Evolutionary conservation across 495 filamentous ascomycete species (phyloP), one percentile per base, ranked within the genome.

Genomic region (Copromyces sp.): DNA sequence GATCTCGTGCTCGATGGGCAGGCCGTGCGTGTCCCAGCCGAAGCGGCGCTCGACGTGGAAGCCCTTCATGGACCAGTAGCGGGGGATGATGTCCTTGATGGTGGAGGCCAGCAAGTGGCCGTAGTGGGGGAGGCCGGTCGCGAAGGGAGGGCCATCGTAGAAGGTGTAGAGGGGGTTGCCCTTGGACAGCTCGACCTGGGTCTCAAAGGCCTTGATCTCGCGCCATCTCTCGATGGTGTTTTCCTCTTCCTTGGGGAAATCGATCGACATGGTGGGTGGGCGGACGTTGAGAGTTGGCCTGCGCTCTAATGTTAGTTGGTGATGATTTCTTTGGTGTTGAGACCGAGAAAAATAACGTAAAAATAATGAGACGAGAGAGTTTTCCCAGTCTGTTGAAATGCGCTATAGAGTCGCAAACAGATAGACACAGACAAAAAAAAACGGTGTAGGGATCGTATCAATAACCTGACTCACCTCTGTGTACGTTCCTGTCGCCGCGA

Each of bases 11-110:
- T 99, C 95, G 74, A 99, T 94, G 9, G 95, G 95, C 35, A 99
- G 83, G 71, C 95, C 95, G 80, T 99, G 95, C 20, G 95, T 98
- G 79, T 99, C 95, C 95, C 88, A 90, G 39, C 88, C 88, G 68
- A 90, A 90, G 41, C 86, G 81, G 61, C 89, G 84, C 82, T 91
- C 89, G 37, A 98, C 95, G 84, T 95, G 90, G 77, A 90, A 90
- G 14, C 95, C 95, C 81, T 96, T 97, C 94, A 97, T 97, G 41
- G 94, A 94, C 95, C 95, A 98, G 80, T 97, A 98, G 75, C 94
- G 84, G 1, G 95, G 94, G 75, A 98, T 95, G 73, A 98, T 94
- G 80, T 98, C 95, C 79, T 99, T 98, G 82, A 98, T 97, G 20
- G 95, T 98, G 32, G 94, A 97, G 24, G 95, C 92, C 72, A 99